Percentiles rank a stretch among this genome's conserved stretches.
phyloP scores from a whole-genome alignment of 129 eudicot species.

The Helichrysum umbraculigerum region DNA sequence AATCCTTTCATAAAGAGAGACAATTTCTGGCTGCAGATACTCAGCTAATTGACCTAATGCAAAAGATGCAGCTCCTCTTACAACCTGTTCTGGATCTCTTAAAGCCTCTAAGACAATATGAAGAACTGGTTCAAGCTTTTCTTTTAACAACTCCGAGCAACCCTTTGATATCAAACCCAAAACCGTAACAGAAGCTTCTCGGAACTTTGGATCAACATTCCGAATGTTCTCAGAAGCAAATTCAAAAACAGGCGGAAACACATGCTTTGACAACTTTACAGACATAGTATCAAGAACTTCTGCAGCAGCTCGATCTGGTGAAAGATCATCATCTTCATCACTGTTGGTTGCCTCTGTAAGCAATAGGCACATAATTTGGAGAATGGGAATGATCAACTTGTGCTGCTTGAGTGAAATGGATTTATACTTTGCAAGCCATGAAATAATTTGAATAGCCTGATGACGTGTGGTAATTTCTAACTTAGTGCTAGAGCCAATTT shows the following conservation, averaged over 20 bases:
- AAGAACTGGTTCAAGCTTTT: conserved; percentile 68
- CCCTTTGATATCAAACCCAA: conserved; percentile 91
- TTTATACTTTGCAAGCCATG: conserved; percentile 95
- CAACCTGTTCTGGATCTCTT: conserved; percentile 91
- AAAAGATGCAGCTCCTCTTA: conserved; percentile 90
- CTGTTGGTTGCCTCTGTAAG: conserved; percentile 70
- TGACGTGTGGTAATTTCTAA: conserved; percentile 79
- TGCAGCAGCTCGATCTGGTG: conserved; percentile 92
- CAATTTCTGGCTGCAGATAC: conserved; percentile 89
- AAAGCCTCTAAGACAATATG: conserved; percentile 72
- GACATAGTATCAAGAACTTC: conserved; percentile 98
- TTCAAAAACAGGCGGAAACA: conserved; percentile 69
- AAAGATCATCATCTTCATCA: conserved; percentile 80
- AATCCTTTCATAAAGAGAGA: conserved; percentile 73
- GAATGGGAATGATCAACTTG: conserved; percentile 73
- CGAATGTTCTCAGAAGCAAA: conserved; percentile 75
- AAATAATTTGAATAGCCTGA: conserved; percentile 92
- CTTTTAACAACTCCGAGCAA: conserved; percentile 75
- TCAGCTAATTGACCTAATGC: conserved; percentile 91
- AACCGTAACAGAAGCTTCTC: conserved; percentile 85
- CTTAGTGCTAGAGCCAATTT: conserved; percentile 68
- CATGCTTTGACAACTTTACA: conserved; percentile 65
- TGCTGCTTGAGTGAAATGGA: conserved; percentile 72
- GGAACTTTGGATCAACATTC: conserved; percentile 68
- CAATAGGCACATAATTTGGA: conserved; percentile 78